Evolutionary conservation across 257 asterid genomes (phyloP), one percentile per base, ranked within the genome.

Genomic region (Ilex asprella): DNA sequence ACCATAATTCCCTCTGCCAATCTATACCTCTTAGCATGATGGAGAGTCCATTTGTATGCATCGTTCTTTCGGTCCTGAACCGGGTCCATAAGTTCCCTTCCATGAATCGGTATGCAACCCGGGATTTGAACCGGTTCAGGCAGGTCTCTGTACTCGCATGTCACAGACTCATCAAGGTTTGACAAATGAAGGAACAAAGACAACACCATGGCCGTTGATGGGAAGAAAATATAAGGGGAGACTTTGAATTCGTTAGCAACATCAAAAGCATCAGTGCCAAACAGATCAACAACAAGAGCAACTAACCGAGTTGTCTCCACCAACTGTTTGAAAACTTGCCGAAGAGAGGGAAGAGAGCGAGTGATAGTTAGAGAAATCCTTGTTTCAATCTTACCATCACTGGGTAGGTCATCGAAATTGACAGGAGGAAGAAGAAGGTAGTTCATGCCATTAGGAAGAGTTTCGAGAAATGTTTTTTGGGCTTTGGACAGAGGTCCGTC

Each of bases 221-320:
- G 87, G 35, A 0, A 87, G 67, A 90, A 86, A 30, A 87, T 71
- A 30, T 73, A 87, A 0, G 72, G 60, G 0, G 96, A 77, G 16
- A 87, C 32, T 0, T 63, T 30, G 46, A 85, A 69, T 30, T 87
- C 86, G 0, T 6, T 9, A 2, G 91, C 92, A 4, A 75, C 80
- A 10, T 87, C 95, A 31, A 90, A 81, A 4, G 71, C 87, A 61
- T 87, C 95, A 7, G 94, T 82, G 12, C 87, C 97, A 50, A 90
- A 90, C 16, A 90, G 79, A 50, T 90, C 97, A 39, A 80, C 88
- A 10, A 90, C 88, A 2, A 90, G 61, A 11, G 96, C 96, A 7
- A 68, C 70, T 13, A 81, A 9, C 7, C 50, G 76, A 3, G 30
- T 61, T 12, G 31, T 39, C 1, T 31, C 67, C 2, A 56, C 43